Percentiles rank a stretch among this genome's conserved stretches.
These are phyloP conservation scores for Pseudonitzschia pungens DNA, from an alignment of 108 stramenopile genomes.

Conservation along the genomic window DNA sequence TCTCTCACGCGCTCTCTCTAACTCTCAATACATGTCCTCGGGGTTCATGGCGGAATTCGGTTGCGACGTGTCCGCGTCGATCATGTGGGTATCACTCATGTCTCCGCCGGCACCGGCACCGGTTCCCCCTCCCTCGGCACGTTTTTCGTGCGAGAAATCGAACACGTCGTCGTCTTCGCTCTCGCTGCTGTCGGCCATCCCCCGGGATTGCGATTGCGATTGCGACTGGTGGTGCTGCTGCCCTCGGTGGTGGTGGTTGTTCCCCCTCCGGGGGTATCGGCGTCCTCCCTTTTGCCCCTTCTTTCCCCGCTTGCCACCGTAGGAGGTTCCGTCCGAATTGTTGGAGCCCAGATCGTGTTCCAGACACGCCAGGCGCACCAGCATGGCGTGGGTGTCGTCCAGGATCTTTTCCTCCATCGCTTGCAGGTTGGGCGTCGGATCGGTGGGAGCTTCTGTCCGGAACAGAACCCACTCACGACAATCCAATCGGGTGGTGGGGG, in stretches of 20 bases:
- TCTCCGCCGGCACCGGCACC: neutral
- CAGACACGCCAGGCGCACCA: conserved; percentile 55
- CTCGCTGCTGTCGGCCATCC: conserved; percentile 19
- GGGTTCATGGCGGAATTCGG: conserved; percentile 33
- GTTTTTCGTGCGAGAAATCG: no score
- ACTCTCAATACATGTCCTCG: conserved; percentile 44
- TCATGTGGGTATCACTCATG: conserved; percentile 31
- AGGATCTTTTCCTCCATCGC: conserved; percentile 29
- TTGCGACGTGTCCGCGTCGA: conserved; percentile 25
- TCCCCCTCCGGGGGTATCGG: neutral
- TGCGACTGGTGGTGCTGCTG: neutral
- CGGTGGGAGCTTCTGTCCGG: neutral
- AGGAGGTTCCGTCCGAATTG: neutral
- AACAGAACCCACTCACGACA: conserved; percentile 18
- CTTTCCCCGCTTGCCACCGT: conserved; percentile 5
- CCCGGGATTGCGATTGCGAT: conserved; percentile 1
- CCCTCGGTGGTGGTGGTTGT: neutral
- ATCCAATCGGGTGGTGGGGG: conserved; percentile 34
- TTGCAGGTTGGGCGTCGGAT: conserved; percentile 1
- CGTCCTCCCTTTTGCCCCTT: conserved; percentile 2
- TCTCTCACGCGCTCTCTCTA: no score
- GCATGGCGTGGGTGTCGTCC: conserved; percentile 51
- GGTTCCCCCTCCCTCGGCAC: no score
- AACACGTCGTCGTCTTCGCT: conserved; percentile 25
- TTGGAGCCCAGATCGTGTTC: conserved; percentile 35